phyloP scores from a whole-genome alignment of 1,139 yeast species.

The Scheffersomyces quercinus region DNA sequence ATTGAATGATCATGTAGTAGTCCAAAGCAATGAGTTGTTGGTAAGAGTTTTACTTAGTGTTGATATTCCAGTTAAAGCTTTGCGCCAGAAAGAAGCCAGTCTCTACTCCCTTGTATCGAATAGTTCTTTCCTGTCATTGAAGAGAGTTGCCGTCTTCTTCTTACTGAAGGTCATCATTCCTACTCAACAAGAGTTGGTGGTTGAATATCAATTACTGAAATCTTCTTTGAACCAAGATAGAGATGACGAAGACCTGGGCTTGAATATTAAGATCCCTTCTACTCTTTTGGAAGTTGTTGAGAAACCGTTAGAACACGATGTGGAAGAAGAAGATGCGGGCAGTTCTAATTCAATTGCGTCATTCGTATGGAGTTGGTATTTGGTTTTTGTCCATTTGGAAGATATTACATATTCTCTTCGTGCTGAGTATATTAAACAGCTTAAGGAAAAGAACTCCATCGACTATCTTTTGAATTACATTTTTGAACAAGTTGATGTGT shows the following conservation, averaged over 20 bases:
- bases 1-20: conserved; percentile 30
- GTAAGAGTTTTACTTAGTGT: conserved; percentile 27
- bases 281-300: conserved; percentile 27
- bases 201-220: conserved; percentile 58
- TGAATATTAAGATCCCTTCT: conserved; percentile 35
- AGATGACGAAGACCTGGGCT: conserved; percentile 16
- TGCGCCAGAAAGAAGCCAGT: conserved; percentile 15
- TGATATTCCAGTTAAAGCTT: conserved; percentile 12
- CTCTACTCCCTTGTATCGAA: conserved; percentile 23
- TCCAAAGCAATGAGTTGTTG: conserved; percentile 34
- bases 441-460: conserved; percentile 50
- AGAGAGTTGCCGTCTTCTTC: conserved; percentile 38
- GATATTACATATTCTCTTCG: conserved; percentile 68
- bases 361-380: conserved; percentile 71
- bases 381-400: conserved; percentile 63
- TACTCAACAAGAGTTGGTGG: conserved; percentile 56
- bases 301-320: conserved; percentile 28
- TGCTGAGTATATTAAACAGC: conserved; percentile 57
- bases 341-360: conserved; percentile 28
- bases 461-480: conserved; percentile 49
- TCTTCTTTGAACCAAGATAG: conserved; percentile 17
- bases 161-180: conserved; percentile 34
- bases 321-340: conserved; percentile 36
- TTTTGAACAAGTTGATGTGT: conserved; percentile 49
- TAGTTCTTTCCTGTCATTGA: conserved; percentile 26